These are phyloP conservation scores for Phytophthora quininea DNA, from an alignment of 352 stramenopile species.

Conservation along the genomic window DNA sequence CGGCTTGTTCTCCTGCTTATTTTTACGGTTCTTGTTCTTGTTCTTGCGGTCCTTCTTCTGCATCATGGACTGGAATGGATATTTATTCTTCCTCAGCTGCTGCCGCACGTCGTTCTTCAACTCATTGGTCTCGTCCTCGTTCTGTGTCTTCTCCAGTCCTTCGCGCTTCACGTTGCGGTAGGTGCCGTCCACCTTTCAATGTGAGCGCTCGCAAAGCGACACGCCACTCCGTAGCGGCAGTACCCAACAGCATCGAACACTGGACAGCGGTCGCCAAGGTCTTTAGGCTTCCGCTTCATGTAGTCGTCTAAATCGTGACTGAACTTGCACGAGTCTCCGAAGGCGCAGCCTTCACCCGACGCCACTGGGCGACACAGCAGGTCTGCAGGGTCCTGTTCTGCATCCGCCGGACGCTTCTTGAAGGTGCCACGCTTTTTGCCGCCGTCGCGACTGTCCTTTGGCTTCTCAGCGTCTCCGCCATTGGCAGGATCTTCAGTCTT, in stretches of 20 bases:
- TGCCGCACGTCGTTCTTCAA: slow-evolving; percentile 84
- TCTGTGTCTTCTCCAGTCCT: slow-evolving; percentile 29
- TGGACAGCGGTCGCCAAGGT: slow-evolving; percentile 78
- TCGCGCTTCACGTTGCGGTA: slow-evolving; percentile 55
- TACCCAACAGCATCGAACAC: slow-evolving; percentile 85
- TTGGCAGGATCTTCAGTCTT: background rate
- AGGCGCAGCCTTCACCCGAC: slow-evolving; percentile 65
- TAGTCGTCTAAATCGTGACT: slow-evolving; percentile 84
- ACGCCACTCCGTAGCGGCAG: slow-evolving; percentile 93
- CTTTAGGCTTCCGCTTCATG: slow-evolving; percentile 87
- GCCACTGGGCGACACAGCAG: slow-evolving; percentile 72
- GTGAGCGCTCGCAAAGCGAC: slow-evolving; percentile 91
- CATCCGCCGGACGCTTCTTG: slow-evolving; percentile 86
- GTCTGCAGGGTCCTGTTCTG: slow-evolving; percentile 63
- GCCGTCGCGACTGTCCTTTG: slow-evolving; percentile 20
- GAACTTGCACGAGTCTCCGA: slow-evolving; percentile 86
- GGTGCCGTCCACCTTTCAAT: slow-evolving; percentile 62
- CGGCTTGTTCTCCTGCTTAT: slow-evolving; percentile 20
- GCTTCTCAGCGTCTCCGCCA: background rate
- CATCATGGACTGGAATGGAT: slow-evolving; percentile 87
- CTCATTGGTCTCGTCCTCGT: slow-evolving; percentile 78
- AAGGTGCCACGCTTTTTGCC: slow-evolving; percentile 69
- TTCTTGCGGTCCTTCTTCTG: slow-evolving; percentile 71
- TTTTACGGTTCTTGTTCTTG: slow-evolving; percentile 46
- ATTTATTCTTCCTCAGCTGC: slow-evolving; percentile 93